These are phyloP conservation scores for Euphorbia tirucalli DNA, from an alignment of 345 rosid genomes.

Conservation along the genomic window DNA sequence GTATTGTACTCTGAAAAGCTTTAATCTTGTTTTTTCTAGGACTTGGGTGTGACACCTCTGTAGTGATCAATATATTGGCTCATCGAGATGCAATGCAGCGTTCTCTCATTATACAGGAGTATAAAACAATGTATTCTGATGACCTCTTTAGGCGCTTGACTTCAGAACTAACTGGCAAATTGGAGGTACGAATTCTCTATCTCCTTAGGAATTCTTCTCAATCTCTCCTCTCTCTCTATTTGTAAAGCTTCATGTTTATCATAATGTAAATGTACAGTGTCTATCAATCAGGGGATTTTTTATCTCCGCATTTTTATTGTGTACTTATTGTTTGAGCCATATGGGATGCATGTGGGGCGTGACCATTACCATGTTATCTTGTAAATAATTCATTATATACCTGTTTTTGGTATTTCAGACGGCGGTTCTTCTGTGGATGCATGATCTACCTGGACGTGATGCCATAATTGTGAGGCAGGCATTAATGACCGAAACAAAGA, in stretches of 20 bases:
- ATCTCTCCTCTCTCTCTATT: too few relatives aligned
- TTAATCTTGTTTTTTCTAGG: conserved; percentile 33
- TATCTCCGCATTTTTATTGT: not conserved
- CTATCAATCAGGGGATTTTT: not conserved
- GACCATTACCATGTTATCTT: not conserved
- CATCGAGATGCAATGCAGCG: conserved; percentile 67
- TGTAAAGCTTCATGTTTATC: not conserved
- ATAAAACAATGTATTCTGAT: conserved; percentile 41
- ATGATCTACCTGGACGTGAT: conserved; percentile 64
- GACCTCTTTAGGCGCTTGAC: conserved; percentile 47
- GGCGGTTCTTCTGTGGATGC: conserved; percentile 66
- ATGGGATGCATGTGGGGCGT: too few relatives aligned
- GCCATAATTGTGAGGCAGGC: conserved; percentile 46
- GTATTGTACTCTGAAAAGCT: not conserved
- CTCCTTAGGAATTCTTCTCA: not conserved
- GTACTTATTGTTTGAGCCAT: too few relatives aligned
- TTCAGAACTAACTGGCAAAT: conserved; percentile 57
- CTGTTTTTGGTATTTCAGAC: conserved; percentile 31
- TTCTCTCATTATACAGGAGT: conserved; percentile 52
- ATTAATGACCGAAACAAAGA: not conserved
- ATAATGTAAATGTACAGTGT: not conserved
- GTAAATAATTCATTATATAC: not conserved
- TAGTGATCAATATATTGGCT: conserved; percentile 55
- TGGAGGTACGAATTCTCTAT: conserved; percentile 44
- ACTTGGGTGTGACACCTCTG: conserved; percentile 52